A percentile compares a stretch with the other conserved stretches of the same genome.
Evolutionary conservation across 2,329 filamentous ascomycete species (phyloP).

Genomic region (Trichophyton equinum): DNA sequence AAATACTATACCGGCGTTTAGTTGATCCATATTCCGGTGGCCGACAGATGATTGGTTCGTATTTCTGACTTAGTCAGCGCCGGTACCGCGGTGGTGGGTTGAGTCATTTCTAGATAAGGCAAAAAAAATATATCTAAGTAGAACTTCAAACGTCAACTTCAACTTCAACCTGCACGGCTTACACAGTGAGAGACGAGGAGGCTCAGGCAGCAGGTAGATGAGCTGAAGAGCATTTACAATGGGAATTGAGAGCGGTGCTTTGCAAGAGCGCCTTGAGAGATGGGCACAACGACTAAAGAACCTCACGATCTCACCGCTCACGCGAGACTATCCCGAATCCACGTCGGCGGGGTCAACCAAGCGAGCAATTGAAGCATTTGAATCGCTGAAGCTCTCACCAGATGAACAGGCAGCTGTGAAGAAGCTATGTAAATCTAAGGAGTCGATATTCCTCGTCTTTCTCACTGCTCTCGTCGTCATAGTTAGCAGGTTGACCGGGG

Average conservation of each 20-base stretch:
- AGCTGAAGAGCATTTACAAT: not conserved
- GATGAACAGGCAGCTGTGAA: slow-evolving; percentile 27
- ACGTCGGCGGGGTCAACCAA: slow-evolving; percentile 20
- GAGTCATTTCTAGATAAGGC: not conserved
- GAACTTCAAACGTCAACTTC: not conserved
- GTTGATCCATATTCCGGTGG: not conserved
- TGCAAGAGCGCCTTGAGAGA: slow-evolving; percentile 30
- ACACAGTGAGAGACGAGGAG: not conserved
- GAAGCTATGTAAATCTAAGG: slow-evolving; percentile 19
- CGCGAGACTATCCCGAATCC: slow-evolving; percentile 33
- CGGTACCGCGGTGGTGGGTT: not conserved
- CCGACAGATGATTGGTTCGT: not conserved
- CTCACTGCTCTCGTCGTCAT: slow-evolving; percentile 34
- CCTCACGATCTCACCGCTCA: slow-evolving; percentile 33
- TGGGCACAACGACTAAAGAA: slow-evolving; percentile 32
- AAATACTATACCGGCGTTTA: not conserved
- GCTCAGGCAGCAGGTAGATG: not conserved
- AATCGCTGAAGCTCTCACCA: slow-evolving; percentile 28
- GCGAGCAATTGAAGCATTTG: slow-evolving; percentile 33
- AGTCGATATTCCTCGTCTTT: slow-evolving; percentile 29
- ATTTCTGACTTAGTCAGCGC: not conserved
- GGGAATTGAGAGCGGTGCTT: slow-evolving; percentile 14
- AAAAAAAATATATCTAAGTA: not conserved
- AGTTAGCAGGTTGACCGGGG: slow-evolving; percentile 36
- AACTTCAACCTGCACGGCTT: not conserved